phyloP scores from a whole-genome alignment of 2,329 filamentous ascomycete species.

The Ceratocystis variospora region DNA sequence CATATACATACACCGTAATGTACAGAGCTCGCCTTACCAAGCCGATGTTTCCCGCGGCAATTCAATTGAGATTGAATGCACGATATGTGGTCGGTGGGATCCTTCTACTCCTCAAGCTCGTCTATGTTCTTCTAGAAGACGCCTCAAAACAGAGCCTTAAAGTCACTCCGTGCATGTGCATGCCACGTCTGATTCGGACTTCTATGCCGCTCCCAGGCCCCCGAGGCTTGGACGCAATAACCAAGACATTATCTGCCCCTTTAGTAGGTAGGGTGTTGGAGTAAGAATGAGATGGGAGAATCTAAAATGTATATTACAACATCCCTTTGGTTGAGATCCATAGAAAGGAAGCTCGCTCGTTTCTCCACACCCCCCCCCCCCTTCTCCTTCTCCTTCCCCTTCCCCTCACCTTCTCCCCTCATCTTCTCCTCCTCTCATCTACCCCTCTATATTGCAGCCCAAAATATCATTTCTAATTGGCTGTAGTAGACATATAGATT shows the following conservation, averaged over 20 bases:
- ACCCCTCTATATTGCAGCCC: neutral
- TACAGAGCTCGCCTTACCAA: neutral
- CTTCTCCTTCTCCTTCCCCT: neutral
- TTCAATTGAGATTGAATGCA: neutral
- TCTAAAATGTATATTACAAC: neutral
- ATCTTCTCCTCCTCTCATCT: no score
- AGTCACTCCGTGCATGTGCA: neutral
- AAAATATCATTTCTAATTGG: neutral
- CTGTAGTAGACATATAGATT: neutral
- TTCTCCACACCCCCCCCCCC: neutral
- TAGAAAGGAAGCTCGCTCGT: neutral
- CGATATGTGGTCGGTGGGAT: neutral
- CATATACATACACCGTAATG: neutral
- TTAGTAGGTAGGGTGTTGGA: neutral
- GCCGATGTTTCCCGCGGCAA: neutral
- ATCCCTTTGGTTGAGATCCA: neutral
- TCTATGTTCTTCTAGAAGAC: conserved; percentile 4
- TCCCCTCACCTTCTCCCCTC: neutral
- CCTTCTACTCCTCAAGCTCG: neutral
- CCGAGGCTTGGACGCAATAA: neutral
- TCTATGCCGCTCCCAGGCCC: neutral
- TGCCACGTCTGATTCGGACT: neutral
- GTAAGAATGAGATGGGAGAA: neutral
- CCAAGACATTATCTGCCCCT: neutral
- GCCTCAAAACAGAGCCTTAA: neutral